Evolutionary conservation across 2,329 filamentous ascomycete genomes (phyloP).

Genomic region (Pestalotiopsis sp.): DNA sequence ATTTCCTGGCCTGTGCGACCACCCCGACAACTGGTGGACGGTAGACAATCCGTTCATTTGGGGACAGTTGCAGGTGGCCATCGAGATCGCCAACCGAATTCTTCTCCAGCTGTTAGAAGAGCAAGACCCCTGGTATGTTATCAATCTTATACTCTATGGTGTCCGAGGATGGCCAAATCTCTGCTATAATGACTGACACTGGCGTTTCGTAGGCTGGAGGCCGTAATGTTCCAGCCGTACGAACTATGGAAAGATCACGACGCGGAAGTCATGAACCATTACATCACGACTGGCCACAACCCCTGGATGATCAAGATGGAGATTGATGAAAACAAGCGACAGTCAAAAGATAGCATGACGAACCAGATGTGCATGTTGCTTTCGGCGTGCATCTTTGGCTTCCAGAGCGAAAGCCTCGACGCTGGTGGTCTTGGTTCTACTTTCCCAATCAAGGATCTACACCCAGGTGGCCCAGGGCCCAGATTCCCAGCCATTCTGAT

Average conservation of each 20-base stretch:
- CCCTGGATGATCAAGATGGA: not conserved
- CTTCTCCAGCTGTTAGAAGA: not conserved
- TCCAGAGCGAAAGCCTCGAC: too few relatives aligned
- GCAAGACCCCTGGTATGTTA: not conserved
- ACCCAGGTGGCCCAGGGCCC: not conserved
- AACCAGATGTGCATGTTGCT: not conserved
- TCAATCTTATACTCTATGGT: not conserved
- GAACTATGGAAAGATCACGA: not conserved
- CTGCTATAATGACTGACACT: too few relatives aligned
- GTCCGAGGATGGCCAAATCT: not conserved
- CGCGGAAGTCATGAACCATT: not conserved
- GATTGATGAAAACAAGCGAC: not conserved
- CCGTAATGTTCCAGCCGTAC: not conserved
- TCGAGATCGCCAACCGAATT: conserved; percentile 11
- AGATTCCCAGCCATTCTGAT: not conserved
- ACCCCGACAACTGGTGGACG: conserved; percentile 10
- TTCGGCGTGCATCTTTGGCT: not conserved
- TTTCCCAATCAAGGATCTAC: not conserved
- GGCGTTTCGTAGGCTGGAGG: not conserved
- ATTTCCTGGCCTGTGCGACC: not conserved
- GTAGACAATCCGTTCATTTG: conserved; percentile 14
- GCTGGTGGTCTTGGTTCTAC: not conserved
- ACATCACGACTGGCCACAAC: not conserved
- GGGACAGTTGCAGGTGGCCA: not conserved
- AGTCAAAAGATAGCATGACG: not conserved